Base-by-base conservation (phyloP, 1,284 basidiomycete species). In the Ustilago hordei region DNA sequence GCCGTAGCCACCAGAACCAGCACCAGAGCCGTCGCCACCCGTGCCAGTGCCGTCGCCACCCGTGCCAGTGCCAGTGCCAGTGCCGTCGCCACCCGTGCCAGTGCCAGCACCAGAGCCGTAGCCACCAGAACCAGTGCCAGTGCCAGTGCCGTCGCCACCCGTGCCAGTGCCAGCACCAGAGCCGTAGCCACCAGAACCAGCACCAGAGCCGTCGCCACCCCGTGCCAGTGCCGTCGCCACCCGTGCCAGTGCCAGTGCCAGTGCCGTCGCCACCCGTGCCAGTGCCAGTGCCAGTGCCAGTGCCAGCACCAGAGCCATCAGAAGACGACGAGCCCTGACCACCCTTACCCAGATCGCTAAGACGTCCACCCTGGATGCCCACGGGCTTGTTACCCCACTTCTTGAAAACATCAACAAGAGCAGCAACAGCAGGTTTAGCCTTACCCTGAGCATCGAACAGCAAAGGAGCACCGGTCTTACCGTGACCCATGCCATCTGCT, bases 321-420 rank as follows among this genome's bases (percentile, higher is more conserved):
- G 36, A 31, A 12, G 32, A 28, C 2, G 56, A 48, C 11, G 32
- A 43, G 50, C 35, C 45, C 23, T 38, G 50, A 41, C 48, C 32
- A 28, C 38, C 43, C 15, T 48, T 34, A 53, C 53, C 61, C 9
- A 69, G 41, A 32, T 71, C 73, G 5, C 35, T 54, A 17, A 58
- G 23, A 17, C 61, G 54, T 17, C 73, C 73, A 31, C 48, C 48
- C 50, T 64, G 52, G 61, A 75, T 70, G 50, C 73, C 73, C n/a
- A 55, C 73, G 2, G 56, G 68, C 62, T 75, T 75, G 55, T 57
- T 39, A 55, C 73, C 73, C 73, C 73, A 75, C 68, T 75, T 70
- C 64, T 71, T 75, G 58, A 75, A 75, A 17, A 75, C 73, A 23
- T 75, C 73, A 8, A 75, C 73, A 12, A 75, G 62, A 8, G 73